Conservation (phyloP, 768 basidiomycete genomes). For the Mycena crocata region DNA sequence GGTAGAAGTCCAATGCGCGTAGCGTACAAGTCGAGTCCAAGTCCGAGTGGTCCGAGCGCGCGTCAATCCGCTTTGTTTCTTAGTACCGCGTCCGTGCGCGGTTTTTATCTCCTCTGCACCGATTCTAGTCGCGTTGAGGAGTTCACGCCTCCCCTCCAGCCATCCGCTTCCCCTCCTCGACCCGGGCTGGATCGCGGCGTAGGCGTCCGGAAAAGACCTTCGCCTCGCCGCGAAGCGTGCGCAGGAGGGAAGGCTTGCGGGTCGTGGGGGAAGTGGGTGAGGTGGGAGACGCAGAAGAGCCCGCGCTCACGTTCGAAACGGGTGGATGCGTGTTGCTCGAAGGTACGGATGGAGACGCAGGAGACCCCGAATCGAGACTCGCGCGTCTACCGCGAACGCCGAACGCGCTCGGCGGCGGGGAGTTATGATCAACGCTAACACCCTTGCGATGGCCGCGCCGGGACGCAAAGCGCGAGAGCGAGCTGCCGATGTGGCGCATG, state of each 20-base stretch:
- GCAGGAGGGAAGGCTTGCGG: constrained; percentile 34
- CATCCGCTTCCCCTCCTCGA: constrained; percentile 42
- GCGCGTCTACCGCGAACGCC: neutral
- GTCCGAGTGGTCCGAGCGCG: too few relatives aligned
- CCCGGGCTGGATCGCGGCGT: constrained; percentile 41
- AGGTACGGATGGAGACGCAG: neutral
- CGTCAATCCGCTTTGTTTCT: too few relatives aligned
- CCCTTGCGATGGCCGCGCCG: too few relatives aligned
- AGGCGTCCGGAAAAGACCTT: constrained; percentile 46
- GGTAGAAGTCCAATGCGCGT: too few relatives aligned
- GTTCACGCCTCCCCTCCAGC: too few relatives aligned
- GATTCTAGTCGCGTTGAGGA: too few relatives aligned
- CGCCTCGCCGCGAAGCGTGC: constrained; percentile 47
- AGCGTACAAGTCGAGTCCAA: too few relatives aligned
- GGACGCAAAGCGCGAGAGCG: neutral
- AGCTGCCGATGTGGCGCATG: neutral
- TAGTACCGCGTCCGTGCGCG: too few relatives aligned
- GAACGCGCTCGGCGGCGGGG: neutral
- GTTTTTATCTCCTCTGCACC: too few relatives aligned
- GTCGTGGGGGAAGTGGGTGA: neutral
- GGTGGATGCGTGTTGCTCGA: neutral
- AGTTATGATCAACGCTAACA: too few relatives aligned
- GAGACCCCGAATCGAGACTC: neutral
- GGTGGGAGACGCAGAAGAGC: neutral
- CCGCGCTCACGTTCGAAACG: neutral